Evolutionary conservation across 306 rosid genomes (phyloP).

Genomic region (Gynostemma pentaphyllum): DNA sequence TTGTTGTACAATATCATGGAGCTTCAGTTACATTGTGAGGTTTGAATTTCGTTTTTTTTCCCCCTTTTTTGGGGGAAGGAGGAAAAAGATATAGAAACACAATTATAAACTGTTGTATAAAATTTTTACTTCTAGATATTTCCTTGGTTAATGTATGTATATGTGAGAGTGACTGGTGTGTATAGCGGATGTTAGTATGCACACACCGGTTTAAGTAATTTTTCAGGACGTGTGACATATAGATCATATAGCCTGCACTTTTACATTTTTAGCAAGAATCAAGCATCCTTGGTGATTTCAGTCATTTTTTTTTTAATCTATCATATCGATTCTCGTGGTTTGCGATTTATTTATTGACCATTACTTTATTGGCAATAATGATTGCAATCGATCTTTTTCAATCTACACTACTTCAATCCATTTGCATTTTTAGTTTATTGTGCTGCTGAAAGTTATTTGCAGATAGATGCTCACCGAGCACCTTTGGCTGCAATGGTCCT

Average conservation of each 20-base stretch:
- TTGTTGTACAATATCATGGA: conserved; percentile 87
- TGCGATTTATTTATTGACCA: background rate
- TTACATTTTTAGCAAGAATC: background rate
- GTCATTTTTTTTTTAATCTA: background rate
- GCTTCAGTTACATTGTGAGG: conserved; percentile 82
- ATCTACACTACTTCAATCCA: background rate
- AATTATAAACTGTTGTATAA: background rate
- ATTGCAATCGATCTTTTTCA: background rate
- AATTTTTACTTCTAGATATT: background rate
- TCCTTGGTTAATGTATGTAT: background rate
- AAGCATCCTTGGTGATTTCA: background rate
- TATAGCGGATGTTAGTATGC: background rate
- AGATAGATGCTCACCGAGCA: conserved; percentile 89
- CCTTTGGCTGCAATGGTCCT: conserved; percentile 73
- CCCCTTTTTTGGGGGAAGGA: conserved; percentile 5
- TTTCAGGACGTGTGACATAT: background rate
- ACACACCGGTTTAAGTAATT: background rate
- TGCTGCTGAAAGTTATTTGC: conserved; percentile 17
- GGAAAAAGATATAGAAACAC: conserved; percentile 4
- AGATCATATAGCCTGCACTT: background rate
- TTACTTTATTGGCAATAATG: background rate
- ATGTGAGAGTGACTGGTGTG: background rate
- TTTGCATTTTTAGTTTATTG: background rate
- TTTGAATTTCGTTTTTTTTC: conserved; percentile 24
- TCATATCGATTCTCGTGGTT: background rate